phyloP scores from a whole-genome alignment of 306 rosid species.

The Gleditsia sinensis region DNA sequence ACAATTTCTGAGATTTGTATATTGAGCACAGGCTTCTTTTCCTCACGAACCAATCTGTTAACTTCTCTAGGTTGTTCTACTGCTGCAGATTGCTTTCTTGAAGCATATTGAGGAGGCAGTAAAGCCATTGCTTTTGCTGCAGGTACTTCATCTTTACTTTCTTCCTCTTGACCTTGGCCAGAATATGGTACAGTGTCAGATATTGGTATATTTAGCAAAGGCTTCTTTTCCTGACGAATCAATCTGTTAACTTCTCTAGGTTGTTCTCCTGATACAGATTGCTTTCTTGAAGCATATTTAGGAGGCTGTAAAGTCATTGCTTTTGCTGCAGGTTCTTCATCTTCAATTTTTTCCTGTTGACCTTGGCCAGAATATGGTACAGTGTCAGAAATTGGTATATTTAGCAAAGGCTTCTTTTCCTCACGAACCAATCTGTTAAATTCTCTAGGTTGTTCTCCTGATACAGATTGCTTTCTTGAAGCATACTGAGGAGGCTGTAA shows the following conservation, averaged over 20 bases:
- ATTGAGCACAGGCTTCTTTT: slow-evolving; percentile 42
- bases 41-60: slow-evolving; percentile 47
- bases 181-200: slow-evolving; percentile 52
- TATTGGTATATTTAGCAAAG: slow-evolving; percentile 36
- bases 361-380: slow-evolving; percentile 45
- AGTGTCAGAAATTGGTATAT: slow-evolving; percentile 43
- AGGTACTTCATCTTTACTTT: slow-evolving; percentile 67
- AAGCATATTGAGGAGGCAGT: too few species aligned
- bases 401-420: slow-evolving; percentile 45
- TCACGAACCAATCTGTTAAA: slow-evolving; percentile 45
- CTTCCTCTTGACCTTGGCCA: slow-evolving; percentile 50
- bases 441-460: slow-evolving; percentile 53
- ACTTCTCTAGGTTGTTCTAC: slow-evolving; percentile 61
- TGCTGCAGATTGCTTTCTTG: too few species aligned
- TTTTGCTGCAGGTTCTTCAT: too few species aligned
- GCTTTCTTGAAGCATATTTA: too few species aligned
- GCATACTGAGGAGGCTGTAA: slow-evolving; percentile 60
- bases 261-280: too few species aligned
- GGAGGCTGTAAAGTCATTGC: too few species aligned
- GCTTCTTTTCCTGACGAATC: slow-evolving; percentile 48
- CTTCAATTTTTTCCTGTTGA: slow-evolving; percentile 65
- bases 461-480: slow-evolving; percentile 42
- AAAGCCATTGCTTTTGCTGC: too few species aligned
- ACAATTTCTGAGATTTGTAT: slow-evolving; percentile 46
- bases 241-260: slow-evolving; percentile 53